Base-by-base conservation (phyloP, 1,284 basidiomycete species). In the Cutaneotrichosporon sp. region DNA sequence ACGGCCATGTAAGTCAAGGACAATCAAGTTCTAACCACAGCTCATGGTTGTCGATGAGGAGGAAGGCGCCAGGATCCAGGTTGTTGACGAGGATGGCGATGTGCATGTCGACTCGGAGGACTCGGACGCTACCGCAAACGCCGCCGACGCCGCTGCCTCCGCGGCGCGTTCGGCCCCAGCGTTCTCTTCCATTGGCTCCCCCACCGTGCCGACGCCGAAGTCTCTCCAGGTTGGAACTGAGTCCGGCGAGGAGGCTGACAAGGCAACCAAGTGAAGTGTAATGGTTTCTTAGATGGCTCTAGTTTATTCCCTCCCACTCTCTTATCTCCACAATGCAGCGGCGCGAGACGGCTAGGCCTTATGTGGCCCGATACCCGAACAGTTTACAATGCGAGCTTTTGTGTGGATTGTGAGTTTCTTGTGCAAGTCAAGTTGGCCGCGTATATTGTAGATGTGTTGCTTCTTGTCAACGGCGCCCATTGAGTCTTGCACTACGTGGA, bases 41-140 rank as follows among this genome's bases (percentile, higher is more conserved):
- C 56, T 56, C 16, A 50, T 56, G 47, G 49, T 32, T 21, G 55
- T 62, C n/a, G 60, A 64, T 42, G 63, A 46, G 51, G 63, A 57
- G 47, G 31, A 16, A 18, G 52, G 52, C 11, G 63, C 57, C 9
- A 64, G 62, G 22, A 62, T 76, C 11, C 60, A 72, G 61, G 63
- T 72, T n/a, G 65, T 79, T 14, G 76, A 79, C 51, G 84, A 85
- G 40, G 81, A 83, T 53, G 81, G 82, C 30, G 84, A 83, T 30
- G 85, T 84, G 18, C 85, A 86, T 51, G 82, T 83, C 65, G 83
- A 79, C 2, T 87, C 86, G 9, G 84, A 84, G 31, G 77, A 76
- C 40, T 74, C 80, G 38, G 85, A 85, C n/a, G 78, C 86, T 2
- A 90, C 87, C 9, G 80, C 90, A 67, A 78, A 58, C 16, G 63